Evolutionary conservation across 2,329 filamentous ascomycete species (phyloP).

Genomic region (Beauveria scarabaeidicola): DNA sequence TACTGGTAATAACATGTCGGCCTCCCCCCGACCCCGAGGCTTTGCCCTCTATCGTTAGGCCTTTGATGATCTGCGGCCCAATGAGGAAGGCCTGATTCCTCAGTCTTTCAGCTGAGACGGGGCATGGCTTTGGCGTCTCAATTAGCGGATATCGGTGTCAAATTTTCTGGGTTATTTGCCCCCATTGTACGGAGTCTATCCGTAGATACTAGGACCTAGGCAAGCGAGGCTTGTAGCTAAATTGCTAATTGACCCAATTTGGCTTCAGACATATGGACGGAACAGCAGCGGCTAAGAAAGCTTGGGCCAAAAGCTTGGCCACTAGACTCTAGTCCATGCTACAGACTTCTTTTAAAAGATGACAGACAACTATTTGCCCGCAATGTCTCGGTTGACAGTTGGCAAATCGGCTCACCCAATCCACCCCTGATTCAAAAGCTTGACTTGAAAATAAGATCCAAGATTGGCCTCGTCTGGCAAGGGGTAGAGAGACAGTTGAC

Average conservation of each 20-base stretch:
- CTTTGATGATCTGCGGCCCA: background rate
- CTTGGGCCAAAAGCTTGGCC: background rate
- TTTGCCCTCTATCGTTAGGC: background rate
- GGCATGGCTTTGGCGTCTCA: background rate
- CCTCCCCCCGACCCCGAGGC: background rate
- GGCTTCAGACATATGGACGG: background rate
- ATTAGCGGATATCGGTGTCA: background rate
- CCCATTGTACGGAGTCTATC: too few species aligned
- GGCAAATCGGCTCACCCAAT: background rate
- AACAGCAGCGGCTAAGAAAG: background rate
- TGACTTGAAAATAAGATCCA: background rate
- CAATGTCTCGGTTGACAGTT: conserved; percentile 1
- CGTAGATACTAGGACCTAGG: background rate
- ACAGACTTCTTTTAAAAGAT: background rate
- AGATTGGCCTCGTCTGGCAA: background rate
- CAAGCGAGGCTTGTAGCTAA: background rate
- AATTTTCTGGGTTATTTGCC: too few species aligned
- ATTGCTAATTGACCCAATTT: background rate
- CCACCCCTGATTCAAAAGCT: background rate
- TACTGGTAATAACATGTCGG: background rate
- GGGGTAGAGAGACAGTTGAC: background rate
- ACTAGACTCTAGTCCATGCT: background rate
- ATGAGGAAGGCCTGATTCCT: background rate
- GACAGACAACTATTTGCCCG: background rate
- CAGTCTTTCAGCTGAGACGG: conserved; percentile 2